These are phyloP conservation scores for Hericium coralloides DNA, from an alignment of 768 basidiomycete species.

Conservation along the genomic window DNA sequence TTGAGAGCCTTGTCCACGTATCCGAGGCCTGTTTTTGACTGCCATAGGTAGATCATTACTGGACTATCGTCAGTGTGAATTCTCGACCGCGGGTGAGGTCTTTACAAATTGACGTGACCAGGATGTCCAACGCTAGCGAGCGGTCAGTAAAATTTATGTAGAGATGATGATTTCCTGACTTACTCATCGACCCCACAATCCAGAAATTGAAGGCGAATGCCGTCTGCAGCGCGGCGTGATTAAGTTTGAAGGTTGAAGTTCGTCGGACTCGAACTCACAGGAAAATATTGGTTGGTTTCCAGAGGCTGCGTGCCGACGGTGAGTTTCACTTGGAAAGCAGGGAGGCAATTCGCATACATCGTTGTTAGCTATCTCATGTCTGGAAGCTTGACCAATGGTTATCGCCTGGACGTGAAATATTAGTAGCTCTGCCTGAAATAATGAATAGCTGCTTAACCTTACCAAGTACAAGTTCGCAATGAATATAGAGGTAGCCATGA, in stretches of 20 bases:
- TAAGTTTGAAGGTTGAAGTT: neutral
- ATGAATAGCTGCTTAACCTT: neutral
- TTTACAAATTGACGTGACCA: constrained; percentile 31
- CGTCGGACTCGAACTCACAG: neutral
- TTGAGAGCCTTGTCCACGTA: constrained; percentile 30
- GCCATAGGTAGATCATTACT: constrained; percentile 37
- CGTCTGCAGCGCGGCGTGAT: constrained; percentile 20
- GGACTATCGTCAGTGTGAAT: neutral
- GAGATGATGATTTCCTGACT: neutral
- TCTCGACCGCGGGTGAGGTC: neutral
- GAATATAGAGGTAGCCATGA: constrained; percentile 26
- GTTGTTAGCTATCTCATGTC: constrained; percentile 5
- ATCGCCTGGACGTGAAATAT: constrained; percentile 1
- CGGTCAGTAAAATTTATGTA: neutral
- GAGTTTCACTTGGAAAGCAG: no score
- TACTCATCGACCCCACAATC: constrained; percentile 36
- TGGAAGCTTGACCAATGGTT: constrained; percentile 5
- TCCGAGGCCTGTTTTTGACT: constrained; percentile 24
- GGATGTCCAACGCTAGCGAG: constrained; percentile 30
- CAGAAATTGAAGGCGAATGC: constrained; percentile 36
- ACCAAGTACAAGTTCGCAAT: constrained; percentile 35
- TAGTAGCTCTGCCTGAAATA: neutral
- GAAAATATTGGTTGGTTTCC: constrained; percentile 7
- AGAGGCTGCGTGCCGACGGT: constrained; percentile 3
- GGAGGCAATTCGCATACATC: neutral